Evolutionary conservation across 352 stramenopile genomes (phyloP).

Genomic region (Thalassiosira mediterranea): DNA sequence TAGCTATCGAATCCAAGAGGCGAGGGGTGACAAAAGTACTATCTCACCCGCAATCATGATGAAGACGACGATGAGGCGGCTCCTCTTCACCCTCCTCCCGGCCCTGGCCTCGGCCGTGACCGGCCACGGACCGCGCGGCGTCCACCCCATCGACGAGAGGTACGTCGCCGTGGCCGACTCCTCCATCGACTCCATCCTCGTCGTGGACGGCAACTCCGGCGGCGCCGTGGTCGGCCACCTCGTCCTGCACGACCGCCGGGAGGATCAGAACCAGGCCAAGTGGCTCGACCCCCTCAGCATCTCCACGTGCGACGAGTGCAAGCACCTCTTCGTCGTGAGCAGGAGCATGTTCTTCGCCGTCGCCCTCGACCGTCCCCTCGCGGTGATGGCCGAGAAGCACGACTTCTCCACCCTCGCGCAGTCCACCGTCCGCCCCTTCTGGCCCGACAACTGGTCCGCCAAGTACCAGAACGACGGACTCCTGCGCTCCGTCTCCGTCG

Average conservation of each 20-base stretch:
- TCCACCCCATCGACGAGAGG: constrained; percentile 44
- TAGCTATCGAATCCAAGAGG: too few species aligned
- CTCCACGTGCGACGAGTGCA: constrained; percentile 34
- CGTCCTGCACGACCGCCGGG: constrained; percentile 22
- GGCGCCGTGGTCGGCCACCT: constrained; percentile 45
- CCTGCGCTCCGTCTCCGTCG: constrained; percentile 24
- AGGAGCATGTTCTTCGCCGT: constrained; percentile 28
- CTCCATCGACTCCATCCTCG: constrained; percentile 47
- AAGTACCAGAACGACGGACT: constrained; percentile 26
- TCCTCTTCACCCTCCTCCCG: constrained; percentile 16
- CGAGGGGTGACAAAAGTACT: too few species aligned
- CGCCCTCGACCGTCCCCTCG: constrained; percentile 20
- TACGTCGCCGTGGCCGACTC: constrained; percentile 48
- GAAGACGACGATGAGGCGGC: constrained; percentile 37
- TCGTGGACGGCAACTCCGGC: constrained; percentile 36
- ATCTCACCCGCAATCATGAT: too few species aligned
- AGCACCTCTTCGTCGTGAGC: constrained; percentile 34
- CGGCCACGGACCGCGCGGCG: constrained; percentile 37
- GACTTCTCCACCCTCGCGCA: constrained; percentile 32
- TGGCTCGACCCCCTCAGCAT: constrained; percentile 42
- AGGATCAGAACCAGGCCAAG: constrained; percentile 6
- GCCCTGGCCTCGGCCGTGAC: not conserved
- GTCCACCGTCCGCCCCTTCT: constrained; percentile 16
- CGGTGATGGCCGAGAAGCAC: constrained; percentile 35
- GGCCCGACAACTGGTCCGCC: constrained; percentile 21